Conservation (phyloP, 169 alveolate species). For the Cystoisospora suis region DNA sequence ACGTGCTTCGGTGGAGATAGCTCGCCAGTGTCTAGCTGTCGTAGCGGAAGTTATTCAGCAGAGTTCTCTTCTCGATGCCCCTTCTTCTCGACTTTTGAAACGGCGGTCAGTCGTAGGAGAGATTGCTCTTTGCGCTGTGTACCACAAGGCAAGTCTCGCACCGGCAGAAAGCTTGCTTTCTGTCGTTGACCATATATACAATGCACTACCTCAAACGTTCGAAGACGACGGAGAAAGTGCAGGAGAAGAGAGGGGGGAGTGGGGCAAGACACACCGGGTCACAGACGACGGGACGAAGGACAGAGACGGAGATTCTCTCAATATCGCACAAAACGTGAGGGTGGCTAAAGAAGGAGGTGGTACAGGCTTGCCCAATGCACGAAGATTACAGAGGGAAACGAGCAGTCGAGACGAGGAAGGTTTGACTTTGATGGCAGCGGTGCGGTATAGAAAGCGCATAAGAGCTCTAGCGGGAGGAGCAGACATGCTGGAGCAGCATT, state of each 20-base stretch:
- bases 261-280: neutral
- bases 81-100: neutral
- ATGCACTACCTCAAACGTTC: slow-evolving; percentile 13
- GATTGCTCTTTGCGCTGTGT: slow-evolving; percentile 26
- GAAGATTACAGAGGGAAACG: neutral
- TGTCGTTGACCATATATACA: slow-evolving; percentile 1
- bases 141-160: neutral
- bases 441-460: neutral
- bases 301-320: too few relatives aligned
- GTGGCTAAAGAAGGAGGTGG: too few relatives aligned
- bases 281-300: neutral
- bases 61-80: neutral
- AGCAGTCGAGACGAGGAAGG: neutral
- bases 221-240: neutral
- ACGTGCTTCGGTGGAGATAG: neutral
- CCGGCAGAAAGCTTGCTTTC: neutral
- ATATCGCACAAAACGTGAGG: too few relatives aligned
- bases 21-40: neutral
- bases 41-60: neutral
- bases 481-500: slow-evolving; percentile 36
- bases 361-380: too few relatives aligned
- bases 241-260: neutral
- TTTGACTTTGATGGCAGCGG: neutral
- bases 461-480: slow-evolving; percentile 32
- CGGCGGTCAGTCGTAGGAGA: slow-evolving; percentile 7